Base-by-base conservation (phyloP, 768 basidiomycete species). In the Heimioporus sp. region DNA sequence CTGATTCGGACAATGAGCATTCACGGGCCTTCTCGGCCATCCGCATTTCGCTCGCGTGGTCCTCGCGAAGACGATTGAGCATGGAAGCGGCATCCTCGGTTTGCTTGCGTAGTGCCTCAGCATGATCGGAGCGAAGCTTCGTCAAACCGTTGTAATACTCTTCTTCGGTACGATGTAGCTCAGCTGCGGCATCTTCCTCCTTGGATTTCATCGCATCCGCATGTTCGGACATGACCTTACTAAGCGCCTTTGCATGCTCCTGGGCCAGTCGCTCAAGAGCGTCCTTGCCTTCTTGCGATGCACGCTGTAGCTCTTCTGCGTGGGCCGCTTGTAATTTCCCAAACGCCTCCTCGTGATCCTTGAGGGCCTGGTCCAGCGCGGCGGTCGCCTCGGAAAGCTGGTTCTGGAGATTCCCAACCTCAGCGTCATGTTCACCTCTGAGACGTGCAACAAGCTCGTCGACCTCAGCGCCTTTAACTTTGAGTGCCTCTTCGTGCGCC, bases 111-210 rank as follows among this genome's bases (percentile, higher is more conserved):
- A 92, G 72, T 21, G 80, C 76, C 54, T 83, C 80, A 4, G 80
- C 76, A 58, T 93, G 90, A 62, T 90, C 86, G 13, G 65, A 73
- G 39, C 90, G 86, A 43, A 92, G 79, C 59, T 87, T 88, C 13
- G 83, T 87, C 38, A 93, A 73, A 19, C 83, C 83, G 52, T 90
- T 84, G 65, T 91, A 90, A 61, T 90, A 91, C 63, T 91, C 86
- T 60, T 86, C 89, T 61, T 89, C 87, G 7, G 86, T 90, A 46
- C 76, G 79, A 54, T 82, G 82, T 13, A 90, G 76, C 37, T 76
- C 72, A 12, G 77, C 72, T 7, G 81, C 76, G 24, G 80, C 69
- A 54, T 81, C 76, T 11, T 82, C 82, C 39, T 86, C 84, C 65
- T 81, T 83, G 65, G 77, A 74, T 67, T 83, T 85, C 53, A 84